Base-by-base conservation (phyloP, 257 asterid genomes). In the Rubia yunnanensis region DNA sequence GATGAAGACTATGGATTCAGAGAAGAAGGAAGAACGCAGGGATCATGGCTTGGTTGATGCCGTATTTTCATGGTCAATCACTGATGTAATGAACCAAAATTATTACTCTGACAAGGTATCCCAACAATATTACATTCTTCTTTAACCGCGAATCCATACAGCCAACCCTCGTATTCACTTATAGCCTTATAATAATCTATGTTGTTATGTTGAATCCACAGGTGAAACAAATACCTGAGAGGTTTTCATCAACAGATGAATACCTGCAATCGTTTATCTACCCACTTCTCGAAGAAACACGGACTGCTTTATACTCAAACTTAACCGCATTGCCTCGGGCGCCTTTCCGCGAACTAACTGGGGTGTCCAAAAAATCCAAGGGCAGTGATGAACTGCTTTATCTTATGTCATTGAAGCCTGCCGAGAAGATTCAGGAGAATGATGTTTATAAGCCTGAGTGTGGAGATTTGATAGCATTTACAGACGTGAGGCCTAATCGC, bases 241-340 rank as follows among this genome's bases (percentile, higher is more conserved):
- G 83, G 14, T 87, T 83, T 66, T 36, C 67, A 44, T 85, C 89
- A 9, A 58, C 72, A 5, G 15, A 71, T 9, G 65, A 79, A 11
- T 89, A 85, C 74, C 53, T 82, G 57, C 32, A 60, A 57, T 86
- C 95, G 39, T 88, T 88, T 22, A 20, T 68, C 20, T 24, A 27
- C 49, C 88, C 92, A 18, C 86, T 89, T 7, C 58, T 87, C 31
- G 97, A 85, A 68, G 97, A 90, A 77, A 84, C 87, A 0, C 92
- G 65, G 35, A 88, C 97, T 26, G 95, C 80, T 70, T 73, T 90
- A 44, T 79, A 53, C 60, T 85, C 90, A 15, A 82, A 54, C 62
- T 7, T 90, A 39, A 60, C 50, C 18, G 57, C 77, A 2, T 8
- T 87, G 75, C 46, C 66, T 39, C 69, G 72, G n/a, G 79, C 94